Percentiles rank a stretch among this genome's conserved stretches.
Conservation (phyloP, 345 rosid species). For the Triadica sebifera region DNA sequence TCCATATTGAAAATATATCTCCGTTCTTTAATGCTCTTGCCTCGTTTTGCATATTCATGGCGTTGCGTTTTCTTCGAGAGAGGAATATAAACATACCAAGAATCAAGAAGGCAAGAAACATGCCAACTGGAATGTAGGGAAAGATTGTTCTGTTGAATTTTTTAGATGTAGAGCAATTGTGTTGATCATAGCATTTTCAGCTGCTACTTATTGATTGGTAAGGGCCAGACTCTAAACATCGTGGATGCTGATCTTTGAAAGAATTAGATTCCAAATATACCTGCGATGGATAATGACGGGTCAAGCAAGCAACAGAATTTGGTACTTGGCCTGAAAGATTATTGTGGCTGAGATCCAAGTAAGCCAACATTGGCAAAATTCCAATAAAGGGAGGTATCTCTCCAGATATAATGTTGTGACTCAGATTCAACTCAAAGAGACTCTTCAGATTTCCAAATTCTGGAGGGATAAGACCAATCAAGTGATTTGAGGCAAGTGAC, state of each 20-base stretch:
- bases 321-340: background rate
- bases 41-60: too few relatives aligned
- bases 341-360: constrained; percentile 3
- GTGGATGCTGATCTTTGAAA: background rate
- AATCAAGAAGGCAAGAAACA: too few relatives aligned
- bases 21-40: too few relatives aligned
- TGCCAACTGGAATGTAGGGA: too few relatives aligned
- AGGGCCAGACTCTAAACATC: background rate
- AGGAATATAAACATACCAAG: too few relatives aligned
- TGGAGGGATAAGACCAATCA: background rate
- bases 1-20: too few relatives aligned
- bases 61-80: too few relatives aligned
- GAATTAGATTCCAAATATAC: background rate
- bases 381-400: background rate
- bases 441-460: background rate
- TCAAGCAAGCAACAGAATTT: background rate
- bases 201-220: too few relatives aligned
- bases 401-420: background rate
- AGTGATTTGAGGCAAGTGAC: background rate
- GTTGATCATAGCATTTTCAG: background rate
- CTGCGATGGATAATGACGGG: background rate
- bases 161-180: background rate
- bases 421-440: background rate
- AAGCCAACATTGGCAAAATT: background rate
- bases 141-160: too few relatives aligned